Conservation (phyloP, 495 filamentous ascomycete genomes). For the Hyaloscypha hepaticicola region DNA sequence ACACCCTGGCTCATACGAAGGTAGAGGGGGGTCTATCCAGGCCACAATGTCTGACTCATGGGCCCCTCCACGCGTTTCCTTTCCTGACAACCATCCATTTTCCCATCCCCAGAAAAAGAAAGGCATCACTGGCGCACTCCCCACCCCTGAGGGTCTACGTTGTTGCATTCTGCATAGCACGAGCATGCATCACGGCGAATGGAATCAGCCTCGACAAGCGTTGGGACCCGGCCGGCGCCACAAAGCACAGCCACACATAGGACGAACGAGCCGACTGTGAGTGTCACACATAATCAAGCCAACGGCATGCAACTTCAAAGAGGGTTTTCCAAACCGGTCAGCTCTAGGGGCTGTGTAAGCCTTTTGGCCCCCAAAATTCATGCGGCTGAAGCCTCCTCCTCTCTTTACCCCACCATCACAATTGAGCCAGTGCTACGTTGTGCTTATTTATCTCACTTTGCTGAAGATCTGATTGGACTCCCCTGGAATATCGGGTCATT, state of each 20-base stretch:
- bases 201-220: neutral
- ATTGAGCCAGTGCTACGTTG: constrained; percentile 4
- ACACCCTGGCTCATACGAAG: neutral
- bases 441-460: neutral
- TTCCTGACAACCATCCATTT: neutral
- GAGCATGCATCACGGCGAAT: neutral
- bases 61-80: neutral
- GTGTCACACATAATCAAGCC: too few relatives aligned
- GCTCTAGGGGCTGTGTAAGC: constrained; percentile 11
- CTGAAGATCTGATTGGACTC: constrained; percentile 2
- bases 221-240: neutral
- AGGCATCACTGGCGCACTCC: neutral
- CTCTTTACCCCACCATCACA: constrained; percentile 13
- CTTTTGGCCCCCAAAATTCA: neutral
- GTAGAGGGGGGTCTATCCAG: neutral
- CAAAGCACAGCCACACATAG: neutral
- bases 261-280: neutral
- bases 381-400: neutral
- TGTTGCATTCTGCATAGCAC: neutral
- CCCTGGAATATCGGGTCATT: neutral
- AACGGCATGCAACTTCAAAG: too few relatives aligned
- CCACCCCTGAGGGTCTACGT: too few relatives aligned
- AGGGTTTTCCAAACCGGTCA: too few relatives aligned
- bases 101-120: neutral
- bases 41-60: neutral